Evolutionary conservation across 257 asterid species (phyloP).

Genomic region (Nyctanthes arbortristis): DNA sequence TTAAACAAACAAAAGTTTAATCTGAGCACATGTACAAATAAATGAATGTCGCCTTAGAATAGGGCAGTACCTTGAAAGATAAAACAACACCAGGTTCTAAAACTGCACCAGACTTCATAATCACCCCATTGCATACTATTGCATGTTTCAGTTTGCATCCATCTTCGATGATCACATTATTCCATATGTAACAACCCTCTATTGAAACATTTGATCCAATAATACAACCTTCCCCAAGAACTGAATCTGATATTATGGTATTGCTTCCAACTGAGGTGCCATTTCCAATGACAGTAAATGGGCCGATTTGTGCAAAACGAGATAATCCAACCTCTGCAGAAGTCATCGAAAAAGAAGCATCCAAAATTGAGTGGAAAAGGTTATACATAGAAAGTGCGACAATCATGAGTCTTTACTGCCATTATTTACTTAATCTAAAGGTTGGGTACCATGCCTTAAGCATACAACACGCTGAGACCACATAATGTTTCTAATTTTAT

Average conservation of each 20-base stretch:
- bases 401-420: conserved; percentile 21
- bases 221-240: conserved; percentile 74
- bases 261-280: conserved; percentile 63
- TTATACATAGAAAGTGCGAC: background rate
- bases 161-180: conserved; percentile 83
- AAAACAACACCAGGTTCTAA: conserved; percentile 81
- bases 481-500: too few species aligned
- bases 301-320: conserved; percentile 77
- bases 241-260: conserved; percentile 75
- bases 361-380: background rate
- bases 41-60: conserved; percentile 10
- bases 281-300: conserved; percentile 80
- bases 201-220: conserved; percentile 84
- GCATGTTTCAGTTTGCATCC: conserved; percentile 86
- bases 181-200: conserved; percentile 88
- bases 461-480: conserved; percentile 7
- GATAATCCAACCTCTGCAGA: conserved; percentile 58
- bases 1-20: conserved; percentile 10
- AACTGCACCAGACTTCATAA: conserved; percentile 62
- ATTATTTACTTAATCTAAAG: conserved; percentile 8
- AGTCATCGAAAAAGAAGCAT: conserved; percentile 18
- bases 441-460: conserved; percentile 15
- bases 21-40: conserved; percentile 7
- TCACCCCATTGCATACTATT: conserved; percentile 83
- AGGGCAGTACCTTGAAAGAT: conserved; percentile 70